Base-by-base conservation (phyloP, 768 basidiomycete genomes). In the Cyathus striatus region DNA sequence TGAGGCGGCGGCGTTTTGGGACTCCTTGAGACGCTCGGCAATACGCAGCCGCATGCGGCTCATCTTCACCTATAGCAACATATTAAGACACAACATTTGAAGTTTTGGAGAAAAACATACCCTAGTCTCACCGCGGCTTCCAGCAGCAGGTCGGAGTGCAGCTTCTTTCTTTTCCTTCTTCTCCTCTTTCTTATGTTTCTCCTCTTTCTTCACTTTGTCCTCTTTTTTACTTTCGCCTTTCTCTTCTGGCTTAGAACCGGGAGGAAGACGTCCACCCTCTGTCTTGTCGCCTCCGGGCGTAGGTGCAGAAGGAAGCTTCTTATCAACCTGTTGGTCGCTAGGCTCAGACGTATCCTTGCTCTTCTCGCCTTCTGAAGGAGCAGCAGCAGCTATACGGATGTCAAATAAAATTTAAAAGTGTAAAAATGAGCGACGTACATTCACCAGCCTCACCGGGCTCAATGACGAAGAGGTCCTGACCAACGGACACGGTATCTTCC, bases 31-130 rank as follows among this genome's bases (percentile, higher is more conserved):
- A 41, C 95, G 92, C 67, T 94, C 91, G 37, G 94, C 87, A 57
- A 99, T 99, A 48, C 94, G 90, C 49, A 89, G 75, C 37, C 95
- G 90, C 96, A 99, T 99, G 41, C 94, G 86, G 65, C 81, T 94
- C 94, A 99, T 97, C 75, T 97, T 98, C 58, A 98, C 84, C 89
- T 91, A 54, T 22, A 34, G n/a, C 12, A 16, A 40, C 16, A 9
- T 1, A 13, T 25, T 44, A 22, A 40, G 35, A 22, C 25, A 33
- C 44, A 40, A 16, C 23, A 9, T 37, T 33, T 24, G 9, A 27
- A 16, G 26, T 23, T 13, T 10, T 30, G 23, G 22, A 33, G 16
- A 18, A 37, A 16, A 36, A 64, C 77, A 47, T 58, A 89, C 93
- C 59, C 94, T 75, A 12, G 89, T 95, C 75, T 97, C 94, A 48